Base-by-base conservation (phyloP, 2,329 filamentous ascomycete species). In the Beauveria sp. region DNA sequence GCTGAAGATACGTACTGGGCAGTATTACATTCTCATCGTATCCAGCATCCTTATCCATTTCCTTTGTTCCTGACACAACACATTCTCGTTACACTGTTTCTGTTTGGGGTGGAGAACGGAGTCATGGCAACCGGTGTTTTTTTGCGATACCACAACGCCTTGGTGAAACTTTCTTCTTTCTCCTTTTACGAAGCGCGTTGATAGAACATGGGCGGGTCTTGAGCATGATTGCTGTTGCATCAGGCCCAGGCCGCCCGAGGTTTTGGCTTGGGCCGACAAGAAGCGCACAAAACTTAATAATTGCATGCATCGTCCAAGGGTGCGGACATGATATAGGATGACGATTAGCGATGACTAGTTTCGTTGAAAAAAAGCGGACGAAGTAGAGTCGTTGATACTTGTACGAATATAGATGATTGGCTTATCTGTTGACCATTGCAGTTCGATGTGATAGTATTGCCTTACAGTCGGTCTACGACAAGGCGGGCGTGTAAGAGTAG, bases 31-130 rank as follows among this genome's bases (percentile, higher is more conserved):
- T 60, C 31, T 49, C 26, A 24, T 31, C 20, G 22, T 34, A 51
- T 16, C 45, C 38, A n/a, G 57, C 57, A 60, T 46, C 18, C 53
- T 63, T 45, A 61, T 61, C 54, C 49, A 57, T 57, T 66, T 64
- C 65, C 60, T 61, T 67, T 67, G 67, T 65, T 67, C 24, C 63
- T 59, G 65, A 64, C 48, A 54, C 55, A 63, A 61, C 38, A 58
- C 46, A 42, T 58, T 54, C 22, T 62, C 26, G 50, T 56, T 34
- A 53, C 48, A 60, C 52, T 48, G 34, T 60, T 50, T 34, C 54
- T 61, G 26, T 56, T 45, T 48, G 42, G 51, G 50, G 43, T n/a
- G 61, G 61, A 45, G 56, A 63, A 63, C 42, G 61, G 61, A 60
- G 61, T 63, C 61, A 56, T 55, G 61, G 54, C 55, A 60, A 50